Evolutionary conservation across 805 yeast genomes (phyloP), one percentile per base, ranked within the genome.

Genomic region (Yueomyces sp.): DNA sequence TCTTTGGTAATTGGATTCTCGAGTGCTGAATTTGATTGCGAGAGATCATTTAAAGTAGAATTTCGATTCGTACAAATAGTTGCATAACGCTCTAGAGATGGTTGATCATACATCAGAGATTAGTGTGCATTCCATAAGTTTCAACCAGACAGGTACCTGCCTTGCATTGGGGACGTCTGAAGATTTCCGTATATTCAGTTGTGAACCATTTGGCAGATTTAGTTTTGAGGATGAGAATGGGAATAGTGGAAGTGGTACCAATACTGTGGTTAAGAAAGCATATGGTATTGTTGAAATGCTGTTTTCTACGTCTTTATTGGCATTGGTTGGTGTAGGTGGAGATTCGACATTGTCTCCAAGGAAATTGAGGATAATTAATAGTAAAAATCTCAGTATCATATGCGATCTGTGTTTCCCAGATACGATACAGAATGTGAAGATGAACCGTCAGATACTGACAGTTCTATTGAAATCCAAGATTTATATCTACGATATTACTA

Each of bases 291-390:
- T 81, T 26, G 90, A 83, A 56, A 82, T 83, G 90, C 67, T 83
- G n/a, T 82, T 79, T 53, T 70, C 78, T 36, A 79, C 90, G 0
- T 78, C 86, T 2, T 63, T 83, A 37, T 62, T 83, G 30, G 87
- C 85, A 4, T 66, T 80, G 11, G 86, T 82, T n/a, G 85, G 82
- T 0, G 56, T 77, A 33, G 87, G 87, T 0, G 85, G 80, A 46
- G 81, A 74, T 46, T 74, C 81, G 2, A 61, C 70, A 3, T 69
- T 77, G 54, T 77, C 85, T 6, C 94, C 95, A n/a, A 70, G 96
- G 47, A 77, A 87, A 50, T 70, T 90, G 47, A 79, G 79, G 55
- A 79, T 90, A 43, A 69, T 88, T 45, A 92, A 92, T 64, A 85
- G 95, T 2, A 85, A 85, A 58, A 66, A 62, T 49, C 62, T 65